Percentiles rank a stretch among this genome's conserved stretches.
Evolutionary conservation across 208 protist genomes (phyloP).

Genomic region (Leptomonas pyrrhocoris): DNA sequence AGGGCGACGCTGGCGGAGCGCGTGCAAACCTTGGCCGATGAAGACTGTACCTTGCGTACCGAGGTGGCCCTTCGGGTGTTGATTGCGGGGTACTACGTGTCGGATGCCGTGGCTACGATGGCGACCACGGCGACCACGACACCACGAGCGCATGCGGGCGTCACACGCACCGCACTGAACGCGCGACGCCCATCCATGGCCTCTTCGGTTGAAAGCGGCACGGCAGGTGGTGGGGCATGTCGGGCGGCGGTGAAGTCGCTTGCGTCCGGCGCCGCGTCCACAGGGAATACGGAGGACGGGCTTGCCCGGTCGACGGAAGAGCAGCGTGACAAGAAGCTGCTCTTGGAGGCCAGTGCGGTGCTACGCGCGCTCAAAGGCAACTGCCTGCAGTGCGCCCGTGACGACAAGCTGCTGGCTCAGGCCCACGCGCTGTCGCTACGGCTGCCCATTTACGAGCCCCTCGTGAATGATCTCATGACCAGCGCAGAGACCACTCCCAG

Average conservation of each 20-base stretch:
- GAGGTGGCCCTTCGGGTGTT: conserved; percentile 32
- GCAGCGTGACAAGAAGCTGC: conserved; percentile 17
- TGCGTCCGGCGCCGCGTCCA: background rate
- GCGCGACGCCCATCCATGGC: background rate
- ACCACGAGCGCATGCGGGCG: background rate
- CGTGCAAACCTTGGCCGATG: conserved; percentile 15
- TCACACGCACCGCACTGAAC: background rate
- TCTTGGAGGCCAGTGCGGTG: conserved; percentile 41
- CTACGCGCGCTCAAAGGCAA: conserved; percentile 63
- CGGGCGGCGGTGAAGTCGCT: background rate
- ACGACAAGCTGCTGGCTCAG: conserved; percentile 42
- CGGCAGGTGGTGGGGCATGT: background rate
- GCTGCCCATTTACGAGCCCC: conserved; percentile 27
- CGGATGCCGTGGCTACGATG: background rate
- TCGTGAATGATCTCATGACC: background rate
- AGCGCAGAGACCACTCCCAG: conserved; percentile 4
- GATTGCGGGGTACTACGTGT: conserved; percentile 34
- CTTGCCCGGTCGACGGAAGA: background rate
- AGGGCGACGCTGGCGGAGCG: conserved; percentile 14
- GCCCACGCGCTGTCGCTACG: conserved; percentile 45
- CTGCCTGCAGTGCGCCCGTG: conserved; percentile 47
- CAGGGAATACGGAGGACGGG: conserved; percentile 12
- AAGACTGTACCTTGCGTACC: conserved; percentile 33
- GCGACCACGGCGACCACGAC: background rate
- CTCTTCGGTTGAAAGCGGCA: background rate